Base-by-base conservation (phyloP, 805 yeast species). In the Kuraishia piskuri region DNA sequence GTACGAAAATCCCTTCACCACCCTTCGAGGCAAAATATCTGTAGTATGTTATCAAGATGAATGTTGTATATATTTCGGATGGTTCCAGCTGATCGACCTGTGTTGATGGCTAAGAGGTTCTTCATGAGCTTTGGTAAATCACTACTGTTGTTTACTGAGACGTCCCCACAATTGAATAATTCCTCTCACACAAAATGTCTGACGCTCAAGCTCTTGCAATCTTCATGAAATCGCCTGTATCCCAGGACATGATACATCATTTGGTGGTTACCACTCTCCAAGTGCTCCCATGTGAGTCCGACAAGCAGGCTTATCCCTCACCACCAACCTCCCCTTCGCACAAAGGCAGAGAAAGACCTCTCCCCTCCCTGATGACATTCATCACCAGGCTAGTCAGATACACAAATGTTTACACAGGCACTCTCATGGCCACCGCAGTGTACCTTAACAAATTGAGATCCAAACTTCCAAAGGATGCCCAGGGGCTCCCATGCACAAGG, bases 381-480 rank as follows among this genome's bases (percentile, higher is more conserved):
- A 82, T 87, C 61, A 79, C 86, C 55, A 82, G 77, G 61, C 71
- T 87, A 63, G 89, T 87, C 44, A 77, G 87, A 63, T 79, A 84
- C 71, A 83, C 90, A 26, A 85, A 85, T 61, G 90, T 87, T n/a
- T 83, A 86, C 67, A 83, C 90, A 2, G 90, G 91, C 45, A 86
- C 91, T 19, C 72, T 87, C 59, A 77, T 87, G 79, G 75, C 89
- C 14, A 84, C 92, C 3, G 75, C 83, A 52, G 84, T 86, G 31
- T 86, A 84, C 66, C 72, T 87, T 65, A 80, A 83, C 61, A 74
- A 82, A 61, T 71, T 87, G 59, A 80, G 80, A 62, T 56, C 75
- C 51, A 82, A 77, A 58, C 71, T 87, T 51, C 92, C 92, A 52
- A 71, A 73, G 54, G 86, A 84, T 58, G 88, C 90, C 36, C 84